Base-by-base conservation (phyloP, 2,329 filamentous ascomycete genomes). In the Bimuria novae-zelandiae region DNA sequence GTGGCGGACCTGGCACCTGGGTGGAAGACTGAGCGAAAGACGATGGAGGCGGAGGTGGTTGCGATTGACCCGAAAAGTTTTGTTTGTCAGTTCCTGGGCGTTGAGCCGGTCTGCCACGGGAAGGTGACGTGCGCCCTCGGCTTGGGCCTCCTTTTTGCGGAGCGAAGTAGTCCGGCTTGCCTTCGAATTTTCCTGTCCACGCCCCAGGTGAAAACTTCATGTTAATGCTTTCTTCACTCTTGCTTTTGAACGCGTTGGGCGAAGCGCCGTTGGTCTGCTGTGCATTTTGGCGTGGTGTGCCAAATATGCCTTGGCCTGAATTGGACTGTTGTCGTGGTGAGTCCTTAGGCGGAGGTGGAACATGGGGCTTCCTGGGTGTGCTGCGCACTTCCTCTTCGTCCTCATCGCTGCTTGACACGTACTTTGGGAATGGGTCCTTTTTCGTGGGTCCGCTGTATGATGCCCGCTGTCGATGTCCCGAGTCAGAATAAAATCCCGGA, bases 161-260 rank as follows among this genome's bases (percentile, higher is more conserved):
- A 49, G 72, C 68, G 57, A 80, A 79, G 57, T 79, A 78, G 43
- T 77, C 75, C 5, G 70, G 61, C 27, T 64, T 70, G 39, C 75
- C 75, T 42, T 71, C 63, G 56, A 80, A 80, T 41, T 73, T 76
- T 33, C 77, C 78, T 59, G 71, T 73, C 73, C 76, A 80, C 25
- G 76, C 76, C 21, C 71, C 70, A 19, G 78, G 75, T 7, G 76
- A 76, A 59, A 80, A 81, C 23, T 75, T 77, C 45, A 77, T 77
- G 52, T 80, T 79, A 66, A 80, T 79, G 54, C 74, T 75, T 52
- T 80, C 79, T 40, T 76, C 74, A 55, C 78, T 81, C 53, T 72
- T 71, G 57, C 76, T 79, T 57, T 78, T 77, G 62, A 72, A 72
- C 16, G 63, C 45, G 32, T 65, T 64, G 7, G 55, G 51, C 21